Conservation (phyloP, 2,329 filamentous ascomycete species). For the Tolypocladium endophyticum region DNA sequence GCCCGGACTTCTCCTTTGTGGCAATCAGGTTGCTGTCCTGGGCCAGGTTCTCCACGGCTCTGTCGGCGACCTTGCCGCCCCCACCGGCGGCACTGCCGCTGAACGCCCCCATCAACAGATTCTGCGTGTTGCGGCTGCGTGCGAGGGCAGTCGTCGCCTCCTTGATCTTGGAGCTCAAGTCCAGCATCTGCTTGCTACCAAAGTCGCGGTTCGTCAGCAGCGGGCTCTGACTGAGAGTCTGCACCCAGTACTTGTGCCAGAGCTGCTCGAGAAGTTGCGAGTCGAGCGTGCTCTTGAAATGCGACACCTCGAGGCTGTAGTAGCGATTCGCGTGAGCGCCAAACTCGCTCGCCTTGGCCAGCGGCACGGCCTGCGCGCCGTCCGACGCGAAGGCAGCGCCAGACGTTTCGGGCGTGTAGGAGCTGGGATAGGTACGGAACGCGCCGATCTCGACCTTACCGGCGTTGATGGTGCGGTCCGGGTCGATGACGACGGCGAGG, state of each 20-base stretch:
- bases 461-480: constrained; percentile 85
- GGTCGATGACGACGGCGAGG: constrained; percentile 91
- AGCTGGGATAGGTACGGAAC: constrained; percentile 79
- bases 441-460: constrained; percentile 97
- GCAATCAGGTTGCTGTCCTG: constrained; percentile 51
- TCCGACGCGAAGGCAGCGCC: constrained; percentile 24
- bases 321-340: constrained; percentile 85
- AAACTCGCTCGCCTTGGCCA: constrained; percentile 93
- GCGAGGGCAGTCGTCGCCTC: constrained; percentile 40
- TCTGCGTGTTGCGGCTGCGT: constrained; percentile 14
- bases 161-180: constrained; percentile 73
- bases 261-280: constrained; percentile 74
- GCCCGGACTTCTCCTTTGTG: constrained; percentile 50
- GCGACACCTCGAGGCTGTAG: constrained; percentile 82
- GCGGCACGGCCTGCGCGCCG: constrained; percentile 68
- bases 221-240: constrained; percentile 84
- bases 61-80: constrained; percentile 21
- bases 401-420: constrained; percentile 44
- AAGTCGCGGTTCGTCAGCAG: constrained; percentile 90
- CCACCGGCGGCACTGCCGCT: constrained; percentile 13
- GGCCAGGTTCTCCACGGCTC: constrained; percentile 48
- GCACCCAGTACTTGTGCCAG: constrained; percentile 99
- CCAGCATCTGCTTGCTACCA: constrained; percentile 81
- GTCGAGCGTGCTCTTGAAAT: constrained; percentile 91
- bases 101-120: constrained; percentile 8